These are phyloP conservation scores for Candida awuae DNA, from an alignment of 805 yeast genomes.

Conservation along the genomic window DNA sequence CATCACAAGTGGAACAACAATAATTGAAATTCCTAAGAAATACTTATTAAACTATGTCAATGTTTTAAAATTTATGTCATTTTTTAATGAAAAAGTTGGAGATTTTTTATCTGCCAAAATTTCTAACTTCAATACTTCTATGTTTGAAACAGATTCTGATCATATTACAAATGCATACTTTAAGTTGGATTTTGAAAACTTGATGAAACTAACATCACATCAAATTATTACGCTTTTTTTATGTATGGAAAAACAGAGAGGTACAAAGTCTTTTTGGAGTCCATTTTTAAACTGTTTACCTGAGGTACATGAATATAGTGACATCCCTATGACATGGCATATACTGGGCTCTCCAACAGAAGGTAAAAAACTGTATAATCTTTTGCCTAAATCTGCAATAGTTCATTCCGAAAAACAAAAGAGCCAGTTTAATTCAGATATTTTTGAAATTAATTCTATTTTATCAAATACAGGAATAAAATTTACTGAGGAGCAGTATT, in stretches of 20 bases:
- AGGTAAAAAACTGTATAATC: constrained; percentile 20
- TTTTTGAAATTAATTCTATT: constrained; percentile 20
- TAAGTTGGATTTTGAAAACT: constrained; percentile 20
- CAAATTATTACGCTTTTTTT: constrained; percentile 50
- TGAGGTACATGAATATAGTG: constrained; percentile 37
- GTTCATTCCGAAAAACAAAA: constrained; percentile 36
- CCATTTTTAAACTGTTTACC: constrained; percentile 68
- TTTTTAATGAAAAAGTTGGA: constrained; percentile 9
- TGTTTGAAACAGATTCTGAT: background rate
- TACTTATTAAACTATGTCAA: constrained; percentile 53
- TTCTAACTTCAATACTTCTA: constrained; percentile 1
- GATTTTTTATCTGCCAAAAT: background rate
- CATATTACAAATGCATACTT: constrained; percentile 13
- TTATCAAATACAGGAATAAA: background rate
- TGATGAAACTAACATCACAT: constrained; percentile 45
- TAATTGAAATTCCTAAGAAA: constrained; percentile 51
- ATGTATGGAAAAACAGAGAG: constrained; percentile 36
- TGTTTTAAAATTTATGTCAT: constrained; percentile 36
- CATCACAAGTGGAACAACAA: constrained; percentile 34
- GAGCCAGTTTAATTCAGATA: constrained; percentile 38
- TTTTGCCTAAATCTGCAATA: constrained; percentile 39
- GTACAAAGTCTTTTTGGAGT: constrained; percentile 46
- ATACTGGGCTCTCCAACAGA: background rate
- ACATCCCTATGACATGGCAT: constrained; percentile 60
- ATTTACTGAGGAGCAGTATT: constrained; percentile 28